Base-by-base conservation (phyloP, 2,329 filamentous ascomycete genomes). In the Intubia oerlemansii region DNA sequence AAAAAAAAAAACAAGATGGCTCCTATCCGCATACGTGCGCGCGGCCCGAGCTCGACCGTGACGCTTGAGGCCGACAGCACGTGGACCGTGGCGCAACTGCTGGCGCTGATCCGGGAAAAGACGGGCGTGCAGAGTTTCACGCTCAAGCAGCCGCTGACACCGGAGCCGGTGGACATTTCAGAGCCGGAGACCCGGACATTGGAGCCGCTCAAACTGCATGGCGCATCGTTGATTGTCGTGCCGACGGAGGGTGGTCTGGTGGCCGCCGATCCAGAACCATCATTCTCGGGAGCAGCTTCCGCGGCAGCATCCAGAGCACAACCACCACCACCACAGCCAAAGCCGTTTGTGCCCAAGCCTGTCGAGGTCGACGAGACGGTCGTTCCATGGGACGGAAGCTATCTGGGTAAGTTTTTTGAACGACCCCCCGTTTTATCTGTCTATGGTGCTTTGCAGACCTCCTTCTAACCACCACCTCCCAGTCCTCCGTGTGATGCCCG, bases 401-500 rank as follows among this genome's bases (percentile, higher is more conserved):
- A 55, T 17, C 41, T 70, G 18, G 47, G 65, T 63, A 44, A 36
- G 51, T 42, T 2, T 11, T n/a, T 6, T 17, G 4, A n/a, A n/a
- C n/a, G n/a, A n/a, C n/a, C n/a, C n/a, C n/a, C n/a, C n/a, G n/a
- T n/a, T n/a, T n/a, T n/a, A n/a, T n/a, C n/a, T n/a, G n/a, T n/a
- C n/a, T n/a, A n/a, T n/a, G n/a, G 5, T 16, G 20, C 18, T 10
- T 12, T n/a, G n/a, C n/a, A n/a, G n/a, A n/a, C n/a, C n/a, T n/a
- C n/a, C n/a, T n/a, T n/a, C n/a, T n/a, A n/a, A n/a, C n/a, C n/a
- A n/a, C n/a, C n/a, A n/a, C n/a, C n/a, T n/a, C n/a, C 7, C 12
- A 68, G 76, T 90, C 7, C 63, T 93, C 12, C 74, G 85, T 10
- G 79, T 95, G 28, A 93, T 95, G 85, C 81, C 84, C 5, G 85